These are phyloP conservation scores for Solanum hybrid DNA, from an alignment of 305 asterid genomes.

Conservation along the genomic window DNA sequence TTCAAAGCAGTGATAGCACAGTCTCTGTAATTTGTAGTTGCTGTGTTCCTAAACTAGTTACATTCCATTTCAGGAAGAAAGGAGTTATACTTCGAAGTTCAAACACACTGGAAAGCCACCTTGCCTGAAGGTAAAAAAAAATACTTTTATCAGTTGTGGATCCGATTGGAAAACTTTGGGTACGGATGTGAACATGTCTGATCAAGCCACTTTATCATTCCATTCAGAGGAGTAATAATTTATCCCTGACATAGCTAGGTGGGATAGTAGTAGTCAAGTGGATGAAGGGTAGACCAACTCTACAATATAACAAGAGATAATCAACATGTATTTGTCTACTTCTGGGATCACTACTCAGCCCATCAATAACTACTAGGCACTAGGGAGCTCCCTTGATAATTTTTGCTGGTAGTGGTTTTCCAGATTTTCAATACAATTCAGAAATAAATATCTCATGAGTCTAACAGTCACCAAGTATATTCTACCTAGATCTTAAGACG, in stretches of 20 bases:
- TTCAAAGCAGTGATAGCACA: background rate
- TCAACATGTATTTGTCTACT: background rate
- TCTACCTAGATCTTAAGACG: background rate
- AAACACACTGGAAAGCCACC: background rate
- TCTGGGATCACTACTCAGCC: background rate
- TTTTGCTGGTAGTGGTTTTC: background rate
- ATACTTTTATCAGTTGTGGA: background rate
- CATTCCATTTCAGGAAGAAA: no score
- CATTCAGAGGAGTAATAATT: background rate
- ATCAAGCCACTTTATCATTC: background rate
- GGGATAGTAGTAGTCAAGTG: background rate
- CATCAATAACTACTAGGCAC: no score
- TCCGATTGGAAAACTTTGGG: background rate
- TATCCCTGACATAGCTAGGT: background rate
- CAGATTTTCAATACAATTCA: background rate
- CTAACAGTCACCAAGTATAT: background rate
- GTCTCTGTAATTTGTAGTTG: background rate
- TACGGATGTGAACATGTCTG: background rate
- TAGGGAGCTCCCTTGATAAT: background rate
- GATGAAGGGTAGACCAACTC: background rate
- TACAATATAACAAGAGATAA: background rate
- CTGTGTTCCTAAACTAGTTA: background rate
- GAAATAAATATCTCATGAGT: background rate
- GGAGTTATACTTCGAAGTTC: background rate
- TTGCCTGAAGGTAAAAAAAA: background rate